Base-by-base conservation (phyloP, 768 basidiomycete genomes). In the Pisolithus tinctorius region DNA sequence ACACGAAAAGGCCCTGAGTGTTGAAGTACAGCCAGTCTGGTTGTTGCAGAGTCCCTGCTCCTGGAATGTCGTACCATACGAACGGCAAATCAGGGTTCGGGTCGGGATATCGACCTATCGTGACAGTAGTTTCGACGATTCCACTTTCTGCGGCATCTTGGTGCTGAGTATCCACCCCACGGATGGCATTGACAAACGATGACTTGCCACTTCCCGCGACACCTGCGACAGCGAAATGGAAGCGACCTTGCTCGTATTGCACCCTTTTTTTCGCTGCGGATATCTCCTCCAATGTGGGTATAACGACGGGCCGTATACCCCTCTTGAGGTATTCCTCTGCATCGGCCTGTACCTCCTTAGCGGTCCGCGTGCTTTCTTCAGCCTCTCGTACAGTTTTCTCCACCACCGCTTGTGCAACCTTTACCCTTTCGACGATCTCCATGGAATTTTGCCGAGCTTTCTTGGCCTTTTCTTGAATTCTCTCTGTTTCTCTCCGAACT, bases 51-150 rank as follows among this genome's bases (percentile, higher is more conserved):
- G 65, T 66, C 6, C 60, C 62, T n/a, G 62, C 64, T 29, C 65
- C 66, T 4, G 66, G 63, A 27, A 66, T 50, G 38, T 67, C 65
- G 42, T 60, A 63, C 65, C 62, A 66, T 27, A 63, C 54, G 34
- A 60, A 51, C 1, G 48, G 57, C 16, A 46, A 45, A 5, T 39
- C 37, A 27, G 50, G 55, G 34, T 56, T 48, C 4, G 61, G 49
- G 49, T 67, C 63, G 14, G 57, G 56, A 48, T 60, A 63, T 27
- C 64, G 55, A 17, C 48, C 44, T 23, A 61, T 42, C 23, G 44
- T 25, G 26, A 45, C 17, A 13, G 64, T 65, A n/a, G 61, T 64
- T 42, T 65, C 64, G 8, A 49, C 47, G 27, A 61, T 51, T 13
- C 63, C 62, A 23, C 55, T 58, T 2, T 49, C 40, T 29, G 65